These are phyloP conservation scores for Globisporangium uncinulatum DNA, from an alignment of 352 stramenopile genomes.

Conservation along the genomic window DNA sequence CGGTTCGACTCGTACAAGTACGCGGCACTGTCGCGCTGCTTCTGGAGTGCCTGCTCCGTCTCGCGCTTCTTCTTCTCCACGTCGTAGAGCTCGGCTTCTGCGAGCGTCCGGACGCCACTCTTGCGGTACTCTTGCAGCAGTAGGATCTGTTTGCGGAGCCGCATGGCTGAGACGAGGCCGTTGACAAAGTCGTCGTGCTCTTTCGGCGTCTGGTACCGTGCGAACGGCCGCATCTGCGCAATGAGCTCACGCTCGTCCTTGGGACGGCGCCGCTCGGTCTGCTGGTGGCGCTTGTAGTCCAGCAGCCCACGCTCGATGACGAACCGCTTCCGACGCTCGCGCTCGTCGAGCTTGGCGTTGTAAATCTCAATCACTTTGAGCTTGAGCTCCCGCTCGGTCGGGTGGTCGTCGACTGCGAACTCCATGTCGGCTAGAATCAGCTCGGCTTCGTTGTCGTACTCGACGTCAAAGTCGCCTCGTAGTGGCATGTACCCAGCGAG, in stretches of 20 bases:
- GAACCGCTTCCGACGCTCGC: conserved; percentile 90
- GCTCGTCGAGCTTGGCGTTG: conserved; percentile 94
- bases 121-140: conserved; percentile 95
- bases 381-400: conserved; percentile 92
- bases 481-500: conserved; percentile 95
- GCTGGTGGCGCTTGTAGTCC: conserved; percentile 93
- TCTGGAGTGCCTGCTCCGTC: conserved; percentile 86
- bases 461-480: conserved; percentile 96
- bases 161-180: conserved; percentile 88
- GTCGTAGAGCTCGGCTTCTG: conserved; percentile 94
- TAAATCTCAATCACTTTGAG: conserved; percentile 96
- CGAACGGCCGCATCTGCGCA: conserved; percentile 92
- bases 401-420: conserved; percentile 85
- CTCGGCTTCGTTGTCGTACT: conserved; percentile 98
- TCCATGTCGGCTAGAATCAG: conserved; percentile 96
- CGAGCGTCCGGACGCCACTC: conserved; percentile 91
- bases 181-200: conserved; percentile 93
- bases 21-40: conserved; percentile 79
- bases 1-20: conserved; percentile 83
- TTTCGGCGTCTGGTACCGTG: conserved; percentile 90
- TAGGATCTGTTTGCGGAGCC: conserved; percentile 94
- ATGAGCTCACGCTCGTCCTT: conserved; percentile 95
- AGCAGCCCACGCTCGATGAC: conserved; percentile 87
- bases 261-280: conserved; percentile 84
- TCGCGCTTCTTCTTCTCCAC: conserved; percentile 92